Percentiles rank a stretch among this genome's conserved stretches.
phyloP scores from a whole-genome alignment of 768 basidiomycete genomes.

The Mycena alexandri region DNA sequence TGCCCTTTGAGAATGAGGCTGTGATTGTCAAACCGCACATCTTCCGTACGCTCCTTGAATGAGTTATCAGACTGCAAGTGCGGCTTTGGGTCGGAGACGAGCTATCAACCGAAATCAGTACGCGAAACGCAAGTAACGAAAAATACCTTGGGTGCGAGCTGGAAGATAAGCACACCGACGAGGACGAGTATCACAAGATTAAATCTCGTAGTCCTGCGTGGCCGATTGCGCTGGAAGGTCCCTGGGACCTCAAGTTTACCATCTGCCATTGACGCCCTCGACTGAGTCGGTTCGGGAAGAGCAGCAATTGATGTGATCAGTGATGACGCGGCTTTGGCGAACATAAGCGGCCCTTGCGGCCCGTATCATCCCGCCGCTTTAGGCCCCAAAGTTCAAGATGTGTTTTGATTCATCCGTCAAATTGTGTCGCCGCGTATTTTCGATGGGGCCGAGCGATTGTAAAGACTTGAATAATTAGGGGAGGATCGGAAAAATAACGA shows the following conservation, averaged over 20 bases:
- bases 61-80: background rate
- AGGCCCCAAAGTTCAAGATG: too few species aligned
- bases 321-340: too few species aligned
- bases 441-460: too few species aligned
- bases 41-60: slow-evolving; percentile 5
- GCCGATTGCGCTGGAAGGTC: background rate
- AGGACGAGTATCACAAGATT: slow-evolving; percentile 1
- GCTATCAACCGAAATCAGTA: background rate
- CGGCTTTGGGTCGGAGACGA: background rate
- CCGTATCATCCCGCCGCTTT: too few species aligned
- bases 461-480: too few species aligned
- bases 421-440: too few species aligned
- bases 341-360: too few species aligned
- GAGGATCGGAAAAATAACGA: too few species aligned
- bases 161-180: slow-evolving; percentile 7
- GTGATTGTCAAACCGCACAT: slow-evolving; percentile 72
- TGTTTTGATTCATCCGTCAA: too few species aligned
- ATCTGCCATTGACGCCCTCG: slow-evolving; percentile 4
- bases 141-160: slow-evolving; percentile 13
- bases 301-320: too few species aligned
- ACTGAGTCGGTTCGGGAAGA: too few species aligned
- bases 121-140: too few species aligned
- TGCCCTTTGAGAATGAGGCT: slow-evolving; percentile 79
- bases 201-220: background rate
- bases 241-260: background rate